Conservation (phyloP, 352 stramenopile genomes). For the Phytophthora syringae region DNA sequence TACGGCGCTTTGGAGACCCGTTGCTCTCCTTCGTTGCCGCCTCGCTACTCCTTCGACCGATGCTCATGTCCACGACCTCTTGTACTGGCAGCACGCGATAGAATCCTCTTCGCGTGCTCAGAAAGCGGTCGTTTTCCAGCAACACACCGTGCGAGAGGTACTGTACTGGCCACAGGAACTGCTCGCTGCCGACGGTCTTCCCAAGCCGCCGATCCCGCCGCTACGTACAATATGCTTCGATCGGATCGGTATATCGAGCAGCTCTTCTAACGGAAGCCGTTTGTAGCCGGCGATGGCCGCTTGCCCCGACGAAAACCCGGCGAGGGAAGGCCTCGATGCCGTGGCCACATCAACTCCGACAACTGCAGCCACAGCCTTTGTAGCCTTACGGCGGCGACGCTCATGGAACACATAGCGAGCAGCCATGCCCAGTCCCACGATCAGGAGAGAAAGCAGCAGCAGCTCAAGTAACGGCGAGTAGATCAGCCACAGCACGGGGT, state of each 20-base stretch:
- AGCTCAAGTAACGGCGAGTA: conserved; percentile 39
- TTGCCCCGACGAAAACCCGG: conserved; percentile 21
- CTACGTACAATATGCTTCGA: conserved; percentile 48
- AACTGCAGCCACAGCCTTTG: conserved; percentile 1
- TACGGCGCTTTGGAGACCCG: conserved; percentile 41
- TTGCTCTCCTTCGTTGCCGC: conserved; percentile 16
- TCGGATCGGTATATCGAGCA: conserved; percentile 56
- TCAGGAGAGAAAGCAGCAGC: conserved; percentile 29
- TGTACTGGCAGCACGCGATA: conserved; percentile 44
- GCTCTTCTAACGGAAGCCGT: conserved; percentile 53
- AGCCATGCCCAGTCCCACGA: conserved; percentile 15
- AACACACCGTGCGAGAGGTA: conserved; percentile 55
- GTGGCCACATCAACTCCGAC: background rate
- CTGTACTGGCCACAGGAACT: conserved; percentile 44
- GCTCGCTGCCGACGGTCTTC: conserved; percentile 32
- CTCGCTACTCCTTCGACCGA: conserved; percentile 1
- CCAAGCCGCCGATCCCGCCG: conserved; percentile 16
- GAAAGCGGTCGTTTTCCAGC: conserved; percentile 48
- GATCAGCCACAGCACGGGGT: conserved; percentile 43
- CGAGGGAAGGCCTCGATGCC: conserved; percentile 9
- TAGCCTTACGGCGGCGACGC: conserved; percentile 4
- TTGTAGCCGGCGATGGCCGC: conserved; percentile 41
- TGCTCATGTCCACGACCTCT: conserved; percentile 27
- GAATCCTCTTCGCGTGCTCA: conserved; percentile 52
- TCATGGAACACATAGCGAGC: conserved; percentile 26